Evolutionary conservation across 306 rosid genomes (phyloP), one percentile per base, ranked within the genome.

Genomic region (Begonia loranthoides): DNA sequence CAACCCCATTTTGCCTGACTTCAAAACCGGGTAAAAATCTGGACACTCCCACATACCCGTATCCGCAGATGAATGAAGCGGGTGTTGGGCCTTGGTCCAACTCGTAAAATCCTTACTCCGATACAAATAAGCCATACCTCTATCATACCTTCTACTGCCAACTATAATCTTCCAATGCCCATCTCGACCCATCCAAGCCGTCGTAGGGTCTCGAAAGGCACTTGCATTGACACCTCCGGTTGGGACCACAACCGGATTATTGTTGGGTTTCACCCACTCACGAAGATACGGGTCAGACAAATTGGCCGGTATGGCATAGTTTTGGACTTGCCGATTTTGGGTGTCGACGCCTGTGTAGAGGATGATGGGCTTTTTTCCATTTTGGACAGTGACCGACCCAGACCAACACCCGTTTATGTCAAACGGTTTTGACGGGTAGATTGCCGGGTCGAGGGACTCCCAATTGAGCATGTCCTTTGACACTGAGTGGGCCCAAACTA

Each of bases 11-110:
- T 50, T 62, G 1, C 78, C 67, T 1, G 13, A 5, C 17, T 57
- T 4, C 0, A 76, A 53, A 58, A 85, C 97, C 4, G 92, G 95
- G 58, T 59, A 90, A 43, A 90, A 82, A 54, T 90, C 95, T 0
- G 87, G 94, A 56, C 97, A 90, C 33, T 90, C 95, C 95, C 92
- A 90, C 83, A 76, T 82, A 0, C 95, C 97, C 7, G 94, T 82
- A 0, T 60, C 7, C 0, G 67, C 22, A 0, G 59, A 58, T 0
- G 90, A 78, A 64, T 82, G 95, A 3, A 90, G 43, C 4, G 97
- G 94, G 66, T 90, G 92, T 7, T 80, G 44, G 44, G 85, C 82
- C 50, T 55, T 70, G 5, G 68, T 41, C 97, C 95, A 90, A 0
- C 55, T 28, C 44, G 64, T 0, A 13, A 90, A 85, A 49, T 80